These are phyloP conservation scores for Aegilops bicornis DNA, from an alignment of 176 grass and related monocot genomes.

Conservation along the genomic window DNA sequence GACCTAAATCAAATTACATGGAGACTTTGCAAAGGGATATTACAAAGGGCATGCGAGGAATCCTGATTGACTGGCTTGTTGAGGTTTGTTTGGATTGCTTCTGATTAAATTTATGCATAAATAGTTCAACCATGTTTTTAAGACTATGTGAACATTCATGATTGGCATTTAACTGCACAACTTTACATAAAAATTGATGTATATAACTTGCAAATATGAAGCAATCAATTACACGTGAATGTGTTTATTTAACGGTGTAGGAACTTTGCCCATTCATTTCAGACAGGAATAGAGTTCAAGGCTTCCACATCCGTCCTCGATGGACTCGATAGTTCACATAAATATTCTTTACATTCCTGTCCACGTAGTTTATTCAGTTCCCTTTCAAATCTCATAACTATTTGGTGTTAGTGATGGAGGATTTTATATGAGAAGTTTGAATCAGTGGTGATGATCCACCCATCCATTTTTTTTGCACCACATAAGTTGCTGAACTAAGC, in stretches of 20 bases:
- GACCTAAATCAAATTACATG: constrained; percentile 46
- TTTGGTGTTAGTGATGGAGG: constrained; percentile 17
- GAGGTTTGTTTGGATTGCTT: constrained; percentile 35
- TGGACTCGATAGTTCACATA: neutral
- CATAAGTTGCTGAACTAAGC: neutral
- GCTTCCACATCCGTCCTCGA: neutral
- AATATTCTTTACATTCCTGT: constrained; percentile 8
- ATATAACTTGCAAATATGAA: neutral
- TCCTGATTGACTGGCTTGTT: constrained; percentile 84
- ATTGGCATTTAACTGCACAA: neutral
- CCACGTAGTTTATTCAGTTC: neutral
- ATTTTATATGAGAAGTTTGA: constrained; percentile 26
- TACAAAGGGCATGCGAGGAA: constrained; percentile 45
- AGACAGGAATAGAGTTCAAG: neutral
- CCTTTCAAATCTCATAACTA: constrained; percentile 1
- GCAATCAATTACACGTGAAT: neutral
- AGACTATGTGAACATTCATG: neutral
- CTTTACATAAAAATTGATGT: constrained; percentile 13
- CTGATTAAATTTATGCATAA: neutral
- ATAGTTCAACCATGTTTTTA: neutral
- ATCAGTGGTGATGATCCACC: neutral
- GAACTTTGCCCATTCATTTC: neutral
- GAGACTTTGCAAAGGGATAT: constrained; percentile 48
- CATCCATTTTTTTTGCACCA: neutral
- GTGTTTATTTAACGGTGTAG: neutral